phyloP scores from a whole-genome alignment of 306 rosid species.

The Pyrus bretschneideri region DNA sequence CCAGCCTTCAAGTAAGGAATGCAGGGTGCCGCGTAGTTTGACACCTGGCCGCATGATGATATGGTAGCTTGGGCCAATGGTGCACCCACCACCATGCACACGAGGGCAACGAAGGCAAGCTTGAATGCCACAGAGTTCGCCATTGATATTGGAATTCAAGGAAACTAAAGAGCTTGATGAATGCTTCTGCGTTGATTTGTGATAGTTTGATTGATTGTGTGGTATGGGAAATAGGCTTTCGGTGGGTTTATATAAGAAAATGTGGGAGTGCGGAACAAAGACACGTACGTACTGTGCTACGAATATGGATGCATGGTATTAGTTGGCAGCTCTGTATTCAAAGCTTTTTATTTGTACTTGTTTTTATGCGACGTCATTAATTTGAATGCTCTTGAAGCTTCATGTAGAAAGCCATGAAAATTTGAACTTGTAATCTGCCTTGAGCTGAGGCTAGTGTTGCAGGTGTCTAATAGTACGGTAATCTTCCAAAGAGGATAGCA shows the following conservation, averaged over 20 bases:
- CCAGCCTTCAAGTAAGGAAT: slow-evolving; percentile 24
- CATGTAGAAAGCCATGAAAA: too few species aligned
- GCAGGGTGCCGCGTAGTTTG: slow-evolving; percentile 25
- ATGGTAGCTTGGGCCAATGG: slow-evolving; percentile 19
- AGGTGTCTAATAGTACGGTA: too few species aligned
- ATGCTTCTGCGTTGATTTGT: neutral
- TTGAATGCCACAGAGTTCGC: slow-evolving; percentile 10
- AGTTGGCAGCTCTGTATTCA: slow-evolving; percentile 3
- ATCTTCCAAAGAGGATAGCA: too few species aligned
- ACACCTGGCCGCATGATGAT: slow-evolving; percentile 28
- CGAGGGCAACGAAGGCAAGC: slow-evolving; percentile 10
- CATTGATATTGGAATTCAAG: slow-evolving; percentile 8
- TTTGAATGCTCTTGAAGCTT: too few species aligned
- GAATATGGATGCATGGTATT: neutral
- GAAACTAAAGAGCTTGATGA: neutral
- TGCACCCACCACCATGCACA: slow-evolving; percentile 30
- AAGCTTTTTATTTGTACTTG: neutral
- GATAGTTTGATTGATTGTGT: neutral
- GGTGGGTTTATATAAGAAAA: neutral
- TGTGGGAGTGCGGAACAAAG: neutral
- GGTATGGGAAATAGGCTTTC: neutral
- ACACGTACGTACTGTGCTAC: neutral
- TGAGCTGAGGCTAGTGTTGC: too few species aligned
- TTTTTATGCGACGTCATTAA: too few species aligned
- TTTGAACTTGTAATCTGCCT: too few species aligned